Percentiles rank a stretch among this genome's conserved stretches.
These are phyloP conservation scores for Emiliania huxleyi DNA, from an alignment of 78 protist genomes.

Conservation along the genomic window DNA sequence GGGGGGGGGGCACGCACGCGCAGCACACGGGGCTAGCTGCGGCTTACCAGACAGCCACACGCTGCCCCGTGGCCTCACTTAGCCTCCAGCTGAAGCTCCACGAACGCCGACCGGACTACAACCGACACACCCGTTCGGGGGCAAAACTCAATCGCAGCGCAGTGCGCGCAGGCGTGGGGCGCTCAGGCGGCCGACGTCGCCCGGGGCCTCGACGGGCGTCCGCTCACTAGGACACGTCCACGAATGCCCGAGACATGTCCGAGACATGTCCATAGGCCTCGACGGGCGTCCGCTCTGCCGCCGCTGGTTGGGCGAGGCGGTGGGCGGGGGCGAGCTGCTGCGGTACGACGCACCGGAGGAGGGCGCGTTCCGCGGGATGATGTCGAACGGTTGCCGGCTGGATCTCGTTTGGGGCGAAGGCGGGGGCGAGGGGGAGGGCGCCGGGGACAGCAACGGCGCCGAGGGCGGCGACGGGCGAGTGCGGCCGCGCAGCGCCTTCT, in stretches of 20 bases:
- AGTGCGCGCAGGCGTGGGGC: too few relatives aligned
- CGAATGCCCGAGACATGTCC: too few relatives aligned
- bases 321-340: background rate
- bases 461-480: background rate
- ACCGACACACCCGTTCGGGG: too few relatives aligned
- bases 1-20: too few relatives aligned
- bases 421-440: background rate
- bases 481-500: background rate
- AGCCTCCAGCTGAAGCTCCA: too few relatives aligned
- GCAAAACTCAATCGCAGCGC: too few relatives aligned
- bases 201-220: background rate
- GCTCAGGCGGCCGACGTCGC: slow-evolving; percentile 20
- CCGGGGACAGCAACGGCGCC: background rate
- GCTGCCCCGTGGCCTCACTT: background rate
- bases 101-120: too few relatives aligned
- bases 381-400: background rate
- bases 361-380: slow-evolving; percentile 8
- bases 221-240: too few relatives aligned
- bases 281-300: too few relatives aligned
- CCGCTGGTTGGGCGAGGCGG: background rate
- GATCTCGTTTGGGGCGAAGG: background rate
- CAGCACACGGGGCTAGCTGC: too few relatives aligned
- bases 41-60: background rate
- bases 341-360: background rate
- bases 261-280: too few relatives aligned